phyloP scores from a whole-genome alignment of 129 eudicot genomes.

The Solidago caesia region DNA sequence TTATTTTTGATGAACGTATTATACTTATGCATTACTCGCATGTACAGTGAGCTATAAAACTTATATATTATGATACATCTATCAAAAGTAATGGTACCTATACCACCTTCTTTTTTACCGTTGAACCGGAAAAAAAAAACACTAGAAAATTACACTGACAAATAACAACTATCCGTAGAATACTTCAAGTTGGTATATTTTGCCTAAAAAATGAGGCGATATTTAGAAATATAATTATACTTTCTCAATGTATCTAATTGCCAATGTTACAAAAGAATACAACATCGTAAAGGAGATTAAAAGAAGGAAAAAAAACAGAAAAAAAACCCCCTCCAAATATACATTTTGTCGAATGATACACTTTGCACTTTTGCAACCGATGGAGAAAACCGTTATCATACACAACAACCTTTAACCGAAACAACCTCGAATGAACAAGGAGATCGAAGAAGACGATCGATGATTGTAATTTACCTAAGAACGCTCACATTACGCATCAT shows the following conservation, averaged over 20 bases:
- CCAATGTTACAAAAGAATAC: conserved; percentile 19
- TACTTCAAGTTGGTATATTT: no score
- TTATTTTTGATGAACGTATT: no score
- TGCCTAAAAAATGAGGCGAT: no score
- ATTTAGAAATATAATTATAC: no score
- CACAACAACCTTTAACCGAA: background rate
- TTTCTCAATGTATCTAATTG: background rate
- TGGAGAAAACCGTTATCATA: background rate
- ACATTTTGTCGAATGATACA: background rate
- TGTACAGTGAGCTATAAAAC: no score
- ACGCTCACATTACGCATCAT: conserved; percentile 73
- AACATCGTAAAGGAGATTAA: background rate
- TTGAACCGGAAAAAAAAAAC: no score
- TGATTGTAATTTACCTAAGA: conserved; percentile 12
- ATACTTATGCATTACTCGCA: no score
- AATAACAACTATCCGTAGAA: no score
- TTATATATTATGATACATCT: no score
- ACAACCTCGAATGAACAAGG: background rate
- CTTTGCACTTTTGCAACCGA: background rate
- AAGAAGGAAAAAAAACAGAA: background rate
- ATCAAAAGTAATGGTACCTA: no score
- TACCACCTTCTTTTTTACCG: no score
- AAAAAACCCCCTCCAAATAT: background rate
- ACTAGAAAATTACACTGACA: no score
- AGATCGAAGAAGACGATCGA: background rate